Evolutionary conservation across 2,329 filamentous ascomycete genomes (phyloP), one percentile per base, ranked within the genome.

Genomic region (Beauveria rudraprayagi): DNA sequence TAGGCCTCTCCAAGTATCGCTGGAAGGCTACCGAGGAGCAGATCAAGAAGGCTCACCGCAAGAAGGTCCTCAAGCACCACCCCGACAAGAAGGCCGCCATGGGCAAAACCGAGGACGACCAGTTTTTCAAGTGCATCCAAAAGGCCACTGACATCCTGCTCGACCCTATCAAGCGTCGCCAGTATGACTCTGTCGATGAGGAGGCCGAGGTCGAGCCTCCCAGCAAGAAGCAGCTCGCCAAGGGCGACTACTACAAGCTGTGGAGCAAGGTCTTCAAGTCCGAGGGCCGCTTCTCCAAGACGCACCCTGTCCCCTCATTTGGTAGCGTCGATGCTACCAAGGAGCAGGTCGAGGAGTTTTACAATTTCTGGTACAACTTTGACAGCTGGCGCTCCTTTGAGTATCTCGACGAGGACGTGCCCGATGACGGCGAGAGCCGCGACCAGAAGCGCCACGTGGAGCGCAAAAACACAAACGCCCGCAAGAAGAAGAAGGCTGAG

Each of bases 51-150:
- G 94, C 95, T 67, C 93, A 99, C 81, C 91, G 94, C 80, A 97
- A 96, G 86, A 99, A 99, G 89, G 94, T 99, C 66, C 89, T 99
- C 67, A 93, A 92, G 80, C 94, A 99, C 77, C 94, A 99, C 77
- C 94, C 94, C 64, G 94, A 99, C 77, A 99, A 99, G 88, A 96
- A 95, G 81, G 94, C 95, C 17, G 94, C 94, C 30, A 84, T 88
- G 53, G 94, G 94, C 64, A 84, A 85, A 70, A 84, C 85, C 68
- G 92, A 97, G 70, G 93, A 97, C 77, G 94, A 99, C 76, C 91
- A 90, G 75, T 99, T 99, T 83, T 99, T 99, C 89, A 99, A 99
- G 84, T 99, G 95, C 78, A 99, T 99, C 76, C 95, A 99, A 76
- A 97, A 97, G 78, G 94, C 94, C 62, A 93, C 89, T 69, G 94